These are phyloP conservation scores for Paraphoma sp. DNA, from an alignment of 2,329 filamentous ascomycete genomes.

Conservation along the genomic window DNA sequence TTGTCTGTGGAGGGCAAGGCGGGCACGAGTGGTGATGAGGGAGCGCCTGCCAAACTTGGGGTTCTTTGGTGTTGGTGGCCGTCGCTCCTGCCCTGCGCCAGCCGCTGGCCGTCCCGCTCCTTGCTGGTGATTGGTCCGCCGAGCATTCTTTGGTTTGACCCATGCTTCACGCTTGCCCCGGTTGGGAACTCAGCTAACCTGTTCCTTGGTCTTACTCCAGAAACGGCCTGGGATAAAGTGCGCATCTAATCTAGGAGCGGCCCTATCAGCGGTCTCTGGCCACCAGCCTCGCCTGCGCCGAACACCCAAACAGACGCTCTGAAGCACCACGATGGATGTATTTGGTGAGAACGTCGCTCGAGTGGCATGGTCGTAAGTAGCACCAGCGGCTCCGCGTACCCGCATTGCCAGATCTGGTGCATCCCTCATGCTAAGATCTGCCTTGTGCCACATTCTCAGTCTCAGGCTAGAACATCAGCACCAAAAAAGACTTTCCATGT, in stretches of 20 bases:
- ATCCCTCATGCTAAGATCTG: neutral
- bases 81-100: constrained; percentile 6
- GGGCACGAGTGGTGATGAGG: constrained; percentile 35
- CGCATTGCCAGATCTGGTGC: neutral
- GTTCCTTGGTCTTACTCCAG: constrained; percentile 18
- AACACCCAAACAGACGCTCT: neutral
- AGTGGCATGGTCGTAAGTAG: constrained; percentile 6
- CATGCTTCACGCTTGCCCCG: constrained; percentile 27
- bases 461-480: constrained; percentile 26
- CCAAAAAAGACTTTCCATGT: constrained; percentile 9
- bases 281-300: constrained; percentile 2
- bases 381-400: constrained; percentile 28
- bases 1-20: constrained; percentile 14
- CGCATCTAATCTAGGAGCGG: constrained; percentile 7
- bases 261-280: constrained; percentile 9
- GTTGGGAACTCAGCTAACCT: constrained; percentile 30
- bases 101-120: constrained; percentile 21
- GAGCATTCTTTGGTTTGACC: constrained; percentile 18
- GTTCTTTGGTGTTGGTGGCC: constrained; percentile 8
- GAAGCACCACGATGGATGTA: neutral
- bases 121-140: constrained; percentile 21
- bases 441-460: constrained; percentile 35
- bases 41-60: constrained; percentile 11
- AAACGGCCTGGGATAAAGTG: constrained; percentile 28
- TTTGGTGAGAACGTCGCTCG: neutral